These are phyloP conservation scores for Stellera chamaejasme DNA, from an alignment of 345 rosid species.

Conservation along the genomic window DNA sequence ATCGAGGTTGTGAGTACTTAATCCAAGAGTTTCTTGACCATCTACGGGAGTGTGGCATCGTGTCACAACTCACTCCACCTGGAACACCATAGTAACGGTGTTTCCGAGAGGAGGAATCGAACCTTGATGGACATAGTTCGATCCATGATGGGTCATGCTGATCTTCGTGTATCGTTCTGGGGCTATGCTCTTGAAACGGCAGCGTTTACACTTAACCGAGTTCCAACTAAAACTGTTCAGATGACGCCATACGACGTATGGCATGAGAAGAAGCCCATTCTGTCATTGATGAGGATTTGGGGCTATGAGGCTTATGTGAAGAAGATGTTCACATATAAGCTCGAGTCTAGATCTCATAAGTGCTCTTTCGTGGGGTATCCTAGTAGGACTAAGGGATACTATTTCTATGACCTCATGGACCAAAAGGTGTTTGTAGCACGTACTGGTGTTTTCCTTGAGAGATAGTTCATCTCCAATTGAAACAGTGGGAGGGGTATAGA, in stretches of 20 bases:
- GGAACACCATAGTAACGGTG: too few relatives aligned
- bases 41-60: slow-evolving; percentile 11
- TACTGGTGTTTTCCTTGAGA: too few relatives aligned
- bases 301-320: slow-evolving; percentile 1
- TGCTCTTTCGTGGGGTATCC: neutral
- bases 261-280: neutral
- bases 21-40: slow-evolving; percentile 10
- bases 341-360: neutral
- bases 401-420: neutral
- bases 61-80: too few relatives aligned
- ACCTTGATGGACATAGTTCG: too few relatives aligned
- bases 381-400: slow-evolving; percentile 3
- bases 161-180: too few relatives aligned
- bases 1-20: slow-evolving; percentile 12
- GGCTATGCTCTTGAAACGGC: too few relatives aligned
- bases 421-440: too few relatives aligned
- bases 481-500: neutral
- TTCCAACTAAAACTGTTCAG: too few relatives aligned
- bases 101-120: too few relatives aligned
- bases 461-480: slow-evolving; percentile 2
- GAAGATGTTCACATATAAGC: neutral
- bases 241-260: slow-evolving; percentile 13
- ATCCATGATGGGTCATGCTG: too few relatives aligned
- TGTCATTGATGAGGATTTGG: slow-evolving; percentile 2
- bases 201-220: too few relatives aligned